Evolutionary conservation across 192 early-diverging fungal species (phyloP), one percentile per base, ranked within the genome.

Genomic region (Coemansia sp.): DNA sequence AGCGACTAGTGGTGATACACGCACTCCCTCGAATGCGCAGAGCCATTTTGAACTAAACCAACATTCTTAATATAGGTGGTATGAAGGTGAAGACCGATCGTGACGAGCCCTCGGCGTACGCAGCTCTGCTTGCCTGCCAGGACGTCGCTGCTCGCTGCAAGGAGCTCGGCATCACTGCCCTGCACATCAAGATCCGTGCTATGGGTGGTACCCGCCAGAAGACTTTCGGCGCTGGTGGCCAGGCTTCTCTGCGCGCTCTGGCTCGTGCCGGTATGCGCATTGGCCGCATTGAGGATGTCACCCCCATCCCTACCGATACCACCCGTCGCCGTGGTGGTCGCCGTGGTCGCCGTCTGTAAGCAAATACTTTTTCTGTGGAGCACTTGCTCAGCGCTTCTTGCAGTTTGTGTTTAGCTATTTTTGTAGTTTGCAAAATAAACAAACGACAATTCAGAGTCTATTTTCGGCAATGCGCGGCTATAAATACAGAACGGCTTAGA

Each of bases 1-100:
- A 71, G 79, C 78, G 78, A 83, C 70, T 82, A 82, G 79, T 85
- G 82, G 85, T 87, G 86, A 89, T 67, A 86, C 81, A 87, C 85
- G 70, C 75, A 86, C 79, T 85, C 88, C 77, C 81, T 78, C 71
- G 48, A 60, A 73, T 68, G 75, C 74, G 57, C 58, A 63, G 64
- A 51, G 59, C 34, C 15, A 20, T 60, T 60, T 51, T 20, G 50
- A 14, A 21, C 48, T 49, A 60, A 60, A 12, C 19, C 25, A 6
- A 42, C 47, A 2, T n/a, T 44, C 0, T 44, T n/a, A n/a, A 2
- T 68, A 48, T 72, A 95, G 95, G 95, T 88, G 97, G 97, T 70
- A 99, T 99, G 97, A 98, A 95, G 89, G 97, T 99, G 79, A 99
- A 99, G 92, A 93, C 95, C 57, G 97, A 99, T 85, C 96, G 97